Conservation (phyloP, 345 rosid species). For the Citrus reticulata region DNA sequence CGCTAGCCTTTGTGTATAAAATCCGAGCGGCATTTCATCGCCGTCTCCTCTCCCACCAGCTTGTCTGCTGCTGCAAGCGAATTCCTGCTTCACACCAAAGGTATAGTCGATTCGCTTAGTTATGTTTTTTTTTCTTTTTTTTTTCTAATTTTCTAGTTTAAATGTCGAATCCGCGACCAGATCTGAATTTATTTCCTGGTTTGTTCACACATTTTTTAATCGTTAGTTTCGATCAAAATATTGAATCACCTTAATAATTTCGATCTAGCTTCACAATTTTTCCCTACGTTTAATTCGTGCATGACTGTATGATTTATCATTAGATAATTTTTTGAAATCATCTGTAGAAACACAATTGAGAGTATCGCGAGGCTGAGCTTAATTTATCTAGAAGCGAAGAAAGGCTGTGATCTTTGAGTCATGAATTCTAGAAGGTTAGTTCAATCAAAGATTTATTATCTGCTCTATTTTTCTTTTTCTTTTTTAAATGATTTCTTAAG, state of each 20-base stretch:
- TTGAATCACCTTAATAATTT: neutral
- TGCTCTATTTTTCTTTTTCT: neutral
- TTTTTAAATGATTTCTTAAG: neutral
- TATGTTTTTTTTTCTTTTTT: too few relatives aligned
- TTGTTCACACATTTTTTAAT: neutral
- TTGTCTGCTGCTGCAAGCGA: neutral
- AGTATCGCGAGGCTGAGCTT: neutral
- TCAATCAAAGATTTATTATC: neutral
- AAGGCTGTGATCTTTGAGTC: slow-evolving; percentile 18
- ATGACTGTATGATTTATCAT: neutral
- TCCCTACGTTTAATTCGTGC: neutral
- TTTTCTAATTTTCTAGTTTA: neutral
- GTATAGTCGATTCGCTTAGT: neutral
- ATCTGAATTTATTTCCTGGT: slow-evolving; percentile 16
- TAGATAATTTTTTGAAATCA: neutral
- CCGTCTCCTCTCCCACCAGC: neutral
- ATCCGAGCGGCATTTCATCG: neutral
- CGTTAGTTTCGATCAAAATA: neutral
- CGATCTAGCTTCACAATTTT: neutral
- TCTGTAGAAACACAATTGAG: neutral
- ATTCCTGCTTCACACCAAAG: slow-evolving; percentile 18
- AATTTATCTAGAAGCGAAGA: neutral
- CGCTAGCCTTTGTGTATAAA: neutral
- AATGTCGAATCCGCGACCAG: neutral
- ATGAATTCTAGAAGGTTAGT: slow-evolving; percentile 67